phyloP scores from a whole-genome alignment of 768 basidiomycete genomes.

The Lanmaoa rubissima region DNA sequence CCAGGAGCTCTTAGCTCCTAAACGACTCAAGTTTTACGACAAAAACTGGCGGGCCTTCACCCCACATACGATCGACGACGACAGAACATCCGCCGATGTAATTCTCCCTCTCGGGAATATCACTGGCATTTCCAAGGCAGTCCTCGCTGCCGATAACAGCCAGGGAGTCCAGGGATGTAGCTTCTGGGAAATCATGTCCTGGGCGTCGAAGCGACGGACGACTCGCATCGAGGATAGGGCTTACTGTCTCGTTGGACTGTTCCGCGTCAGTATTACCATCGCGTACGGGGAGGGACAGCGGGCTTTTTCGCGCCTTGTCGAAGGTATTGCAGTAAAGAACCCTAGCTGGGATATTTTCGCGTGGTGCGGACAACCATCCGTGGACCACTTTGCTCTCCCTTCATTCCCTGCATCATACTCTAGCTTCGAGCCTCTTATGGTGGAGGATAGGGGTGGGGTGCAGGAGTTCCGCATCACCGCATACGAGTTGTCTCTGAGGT shows the following conservation, averaged over 20 bases:
- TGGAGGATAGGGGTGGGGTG: not conserved
- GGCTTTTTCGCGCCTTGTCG: conserved; percentile 19
- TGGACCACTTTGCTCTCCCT: conserved; percentile 12
- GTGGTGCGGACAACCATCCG: conserved; percentile 12
- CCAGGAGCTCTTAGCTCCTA: conserved; percentile 18
- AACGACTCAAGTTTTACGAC: conserved; percentile 17
- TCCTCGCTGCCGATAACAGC: not conserved
- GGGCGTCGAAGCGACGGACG: conserved; percentile 24
- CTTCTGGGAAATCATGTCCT: conserved; percentile 14
- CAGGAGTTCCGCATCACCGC: conserved; percentile 1
- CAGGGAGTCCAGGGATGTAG: not conserved
- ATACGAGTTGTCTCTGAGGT: not conserved
- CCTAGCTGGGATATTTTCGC: conserved; percentile 13
- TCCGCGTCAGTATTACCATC: conserved; percentile 17
- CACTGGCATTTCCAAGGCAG: conserved; percentile 2
- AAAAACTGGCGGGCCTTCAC: conserved; percentile 10
- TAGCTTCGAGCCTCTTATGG: not conserved
- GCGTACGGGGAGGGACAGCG: conserved; percentile 22
- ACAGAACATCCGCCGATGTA: not conserved
- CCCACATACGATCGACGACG: not conserved
- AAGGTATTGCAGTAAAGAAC: not conserved
- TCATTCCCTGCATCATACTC: conserved; percentile 13
- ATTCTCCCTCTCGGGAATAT: not conserved
- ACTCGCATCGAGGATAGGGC: conserved; percentile 23
- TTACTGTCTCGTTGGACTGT: conserved; percentile 21